Evolutionary conservation across 2,329 filamentous ascomycete genomes (phyloP), one percentile per base, ranked within the genome.

Genomic region (Beauveria scarabaeidicola): DNA sequence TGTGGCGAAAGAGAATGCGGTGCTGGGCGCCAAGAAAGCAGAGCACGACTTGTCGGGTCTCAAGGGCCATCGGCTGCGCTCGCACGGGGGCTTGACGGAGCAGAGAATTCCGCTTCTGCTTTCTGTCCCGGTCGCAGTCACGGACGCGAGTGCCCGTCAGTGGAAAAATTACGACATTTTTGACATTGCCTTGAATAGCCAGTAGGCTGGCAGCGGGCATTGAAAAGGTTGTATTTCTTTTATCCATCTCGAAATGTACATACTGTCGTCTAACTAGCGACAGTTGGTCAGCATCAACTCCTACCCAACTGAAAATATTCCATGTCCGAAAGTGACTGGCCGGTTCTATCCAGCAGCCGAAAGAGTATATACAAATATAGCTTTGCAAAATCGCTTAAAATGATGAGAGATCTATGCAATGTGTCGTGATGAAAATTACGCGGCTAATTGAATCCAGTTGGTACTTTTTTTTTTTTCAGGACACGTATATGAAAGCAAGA

Each of bases 141-240:
- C 61, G 25, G 53, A 63, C 13, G 29, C 11, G 19, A 60, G 51
- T 21, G 61, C 6, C 2, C 13, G 64, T 50, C 21, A 58, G 15
- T 75, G 73, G 73, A 69, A 68, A 54, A 75, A 75, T 54, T 75
- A 70, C 63, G 71, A 75, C 61, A 64, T 71, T 25, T 74, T 75
- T 64, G 72, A 75, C 61, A 61, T 75, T 47, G 66, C 66, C 7
- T 63, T 76, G 10, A 76, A 76, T 59, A 59, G 38, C 17, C 56
- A 59, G 47, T 59, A 29, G 48, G 23, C 10, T n/a, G 2, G 8
- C 19, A 10, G 6, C 7, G 15, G 3, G 25, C 25, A 50, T 7
- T n/a, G 21, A 11, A 25, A 44, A 21, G 15, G 2, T 19, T n/a
- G 25, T 27, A 9, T 48, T 3, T 48, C 8, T 7, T 23, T 29